Evolutionary conservation across 2,329 filamentous ascomycete genomes (phyloP), one percentile per base, ranked within the genome.

Genomic region (Fusarium sp.): DNA sequence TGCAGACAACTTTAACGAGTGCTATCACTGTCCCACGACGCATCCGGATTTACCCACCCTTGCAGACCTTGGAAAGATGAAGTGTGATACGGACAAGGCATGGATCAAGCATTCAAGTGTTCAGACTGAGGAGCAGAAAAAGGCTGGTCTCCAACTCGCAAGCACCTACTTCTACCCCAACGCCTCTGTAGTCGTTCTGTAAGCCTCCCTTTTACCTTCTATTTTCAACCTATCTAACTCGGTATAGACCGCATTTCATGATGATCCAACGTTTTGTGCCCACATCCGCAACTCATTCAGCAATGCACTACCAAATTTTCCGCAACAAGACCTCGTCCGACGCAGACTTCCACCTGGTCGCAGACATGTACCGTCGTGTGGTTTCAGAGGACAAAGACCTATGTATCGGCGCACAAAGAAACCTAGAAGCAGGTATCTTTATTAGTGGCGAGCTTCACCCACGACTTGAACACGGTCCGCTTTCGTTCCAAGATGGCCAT

Each of bases 1-100:
- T 16, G 83, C 83, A 9, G 87, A 90, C 70, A 89, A 90, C 77
- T 90, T 88, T 78, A 90, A 90, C 70, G 88, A 88, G 45, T 69
- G 67, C 30, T 69, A 69, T 12, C 67, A 69, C n/a, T 69, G 67
- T 5, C 67, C 66, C 4, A 70, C 67, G 1, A 70, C 67, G 4
- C 67, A 69, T 16, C 62, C 67, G 0, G 67, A 69, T 20, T 40
- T 69, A 2, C 67, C 67, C 4, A 68, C 65, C 1, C 56, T 68
- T 18, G 65, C 66, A 33, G 68, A 70, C 6, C 67, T 69, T 0
- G 57, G 60, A 38, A 60, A 57, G 20, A 67, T 57, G 26, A 66
- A 70, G 38, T 59, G 45, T 9, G 67, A 70, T 28, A 67, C 67
- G 2, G 57, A 63, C 2, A 37, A 60, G 11, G 57, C 51, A 18